A percentile compares a stretch with the other conserved stretches of the same genome.
phyloP scores from a whole-genome alignment of 495 filamentous ascomycete genomes.

The Penicillium robsamsonii region DNA sequence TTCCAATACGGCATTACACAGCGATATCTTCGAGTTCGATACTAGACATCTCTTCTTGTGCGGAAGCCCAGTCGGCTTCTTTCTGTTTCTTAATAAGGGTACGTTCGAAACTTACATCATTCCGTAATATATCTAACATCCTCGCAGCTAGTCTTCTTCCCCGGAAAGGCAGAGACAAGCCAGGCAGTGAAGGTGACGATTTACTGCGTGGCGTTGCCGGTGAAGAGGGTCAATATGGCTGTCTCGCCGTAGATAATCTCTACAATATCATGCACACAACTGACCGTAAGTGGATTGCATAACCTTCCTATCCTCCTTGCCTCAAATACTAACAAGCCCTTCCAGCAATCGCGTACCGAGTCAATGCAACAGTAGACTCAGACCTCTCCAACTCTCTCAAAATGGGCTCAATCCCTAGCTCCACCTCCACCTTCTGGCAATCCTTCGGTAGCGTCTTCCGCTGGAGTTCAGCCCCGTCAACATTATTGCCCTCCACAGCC shows the following conservation, averaged over 20 bases:
- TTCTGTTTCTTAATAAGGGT: conserved; percentile 80
- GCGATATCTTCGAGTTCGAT: conserved; percentile 81
- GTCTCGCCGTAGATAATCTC: conserved; percentile 89
- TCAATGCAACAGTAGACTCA: conserved; percentile 86
- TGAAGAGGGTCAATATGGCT: conserved; percentile 77
- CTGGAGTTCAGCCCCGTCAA: conserved; percentile 38
- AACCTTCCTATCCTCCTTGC: conserved; percentile 9
- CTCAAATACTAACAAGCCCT: conserved; percentile 45
- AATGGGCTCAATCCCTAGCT: conserved; percentile 72
- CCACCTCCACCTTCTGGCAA: conserved; percentile 62
- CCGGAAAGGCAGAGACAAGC: conserved; percentile 71
- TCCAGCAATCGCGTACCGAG: conserved; percentile 76
- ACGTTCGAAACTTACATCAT: conserved; percentile 3
- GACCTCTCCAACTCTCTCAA: conserved; percentile 75
- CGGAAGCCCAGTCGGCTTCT: conserved; percentile 92
- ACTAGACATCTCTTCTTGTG: conserved; percentile 85
- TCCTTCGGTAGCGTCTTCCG: conserved; percentile 64
- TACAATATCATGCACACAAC: conserved; percentile 84
- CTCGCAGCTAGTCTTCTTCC: conserved; percentile 66
- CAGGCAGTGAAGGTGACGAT: conserved; percentile 66
- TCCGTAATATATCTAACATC: conserved; percentile 8
- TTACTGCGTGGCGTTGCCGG: conserved; percentile 65
- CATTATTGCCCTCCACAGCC: conserved; percentile 19
- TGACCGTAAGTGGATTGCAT: conserved; percentile 43
- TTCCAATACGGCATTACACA: conserved; percentile 43